These are phyloP conservation scores for Medicago lupulina DNA, from an alignment of 306 rosid species.

Conservation along the genomic window DNA sequence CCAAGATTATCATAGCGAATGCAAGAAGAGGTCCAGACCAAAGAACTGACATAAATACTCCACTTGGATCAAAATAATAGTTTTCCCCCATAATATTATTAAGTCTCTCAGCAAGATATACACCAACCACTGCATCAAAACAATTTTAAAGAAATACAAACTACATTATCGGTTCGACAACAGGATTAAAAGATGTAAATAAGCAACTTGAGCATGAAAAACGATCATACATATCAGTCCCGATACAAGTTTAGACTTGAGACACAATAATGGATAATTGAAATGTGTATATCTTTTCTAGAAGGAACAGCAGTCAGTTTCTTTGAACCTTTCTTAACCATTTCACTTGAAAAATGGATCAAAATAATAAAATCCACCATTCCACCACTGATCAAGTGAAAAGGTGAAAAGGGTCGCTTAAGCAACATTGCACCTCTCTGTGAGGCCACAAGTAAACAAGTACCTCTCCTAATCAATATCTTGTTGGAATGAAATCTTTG, in stretches of 20 bases:
- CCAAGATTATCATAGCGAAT: conserved; percentile 80
- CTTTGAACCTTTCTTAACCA: too few relatives aligned
- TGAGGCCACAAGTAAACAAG: too few relatives aligned
- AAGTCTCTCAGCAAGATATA: conserved; percentile 81
- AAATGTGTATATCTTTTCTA: not conserved
- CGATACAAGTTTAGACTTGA: not conserved
- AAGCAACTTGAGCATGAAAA: not conserved
- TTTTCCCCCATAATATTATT: conserved; percentile 63
- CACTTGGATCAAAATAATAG: conserved; percentile 88
- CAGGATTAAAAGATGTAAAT: conserved; percentile 17
- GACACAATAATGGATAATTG: not conserved
- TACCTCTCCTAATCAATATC: too few relatives aligned
- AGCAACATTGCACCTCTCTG: too few relatives aligned
- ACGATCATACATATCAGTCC: too few relatives aligned
- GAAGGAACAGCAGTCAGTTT: too few relatives aligned
- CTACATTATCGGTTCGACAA: conserved; percentile 17
- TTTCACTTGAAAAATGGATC: too few relatives aligned
- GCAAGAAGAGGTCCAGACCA: conserved; percentile 97
- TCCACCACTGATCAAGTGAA: too few relatives aligned
- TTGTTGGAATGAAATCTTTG: too few relatives aligned
- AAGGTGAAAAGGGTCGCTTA: too few relatives aligned
- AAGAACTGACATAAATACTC: conserved; percentile 76
- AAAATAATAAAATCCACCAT: too few relatives aligned
- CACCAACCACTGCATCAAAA: conserved; percentile 84
- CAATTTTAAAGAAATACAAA: conserved; percentile 32